phyloP scores from a whole-genome alignment of 2,329 filamentous ascomycete species.

The Samsoniella hepiali region DNA sequence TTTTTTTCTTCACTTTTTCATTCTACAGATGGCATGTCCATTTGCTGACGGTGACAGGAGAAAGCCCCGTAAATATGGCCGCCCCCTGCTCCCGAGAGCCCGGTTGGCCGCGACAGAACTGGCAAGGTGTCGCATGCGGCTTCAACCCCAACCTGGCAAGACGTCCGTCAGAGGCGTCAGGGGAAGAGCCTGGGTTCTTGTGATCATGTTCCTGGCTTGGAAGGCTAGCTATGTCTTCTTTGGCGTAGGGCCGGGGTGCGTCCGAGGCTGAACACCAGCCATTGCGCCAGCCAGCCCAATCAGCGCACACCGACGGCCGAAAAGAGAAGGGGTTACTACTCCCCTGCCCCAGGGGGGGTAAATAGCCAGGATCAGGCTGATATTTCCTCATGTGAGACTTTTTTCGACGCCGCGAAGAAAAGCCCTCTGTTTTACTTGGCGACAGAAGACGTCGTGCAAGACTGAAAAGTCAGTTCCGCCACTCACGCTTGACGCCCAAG shows the following conservation, averaged over 20 bases:
- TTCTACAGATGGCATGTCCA: not conserved
- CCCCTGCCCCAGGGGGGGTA: not conserved
- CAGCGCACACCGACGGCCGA: not conserved
- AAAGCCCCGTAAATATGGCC: not conserved
- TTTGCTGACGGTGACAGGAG: not conserved
- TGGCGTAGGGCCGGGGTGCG: not conserved
- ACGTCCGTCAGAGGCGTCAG: not conserved
- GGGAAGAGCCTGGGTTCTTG: not conserved
- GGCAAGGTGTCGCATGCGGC: conserved; percentile 3
- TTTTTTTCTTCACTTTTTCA: no score
- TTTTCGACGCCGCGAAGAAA: not conserved
- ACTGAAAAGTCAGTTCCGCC: no score
- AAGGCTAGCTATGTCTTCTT: no score
- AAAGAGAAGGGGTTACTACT: not conserved
- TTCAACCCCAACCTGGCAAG: not conserved
- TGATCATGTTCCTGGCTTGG: no score
- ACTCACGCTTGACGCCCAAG: no score
- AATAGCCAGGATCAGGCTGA: not conserved
- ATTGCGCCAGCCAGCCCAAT: not conserved
- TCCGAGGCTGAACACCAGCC: not conserved
- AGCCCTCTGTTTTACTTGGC: no score
- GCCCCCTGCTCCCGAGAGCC: not conserved
- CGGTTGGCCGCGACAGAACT: not conserved
- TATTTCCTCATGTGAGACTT: not conserved
- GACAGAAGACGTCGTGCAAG: no score